Evolutionary conservation across 2,329 filamentous ascomycete genomes (phyloP), one percentile per base, ranked within the genome.

Genomic region (Microsporum audouinii): DNA sequence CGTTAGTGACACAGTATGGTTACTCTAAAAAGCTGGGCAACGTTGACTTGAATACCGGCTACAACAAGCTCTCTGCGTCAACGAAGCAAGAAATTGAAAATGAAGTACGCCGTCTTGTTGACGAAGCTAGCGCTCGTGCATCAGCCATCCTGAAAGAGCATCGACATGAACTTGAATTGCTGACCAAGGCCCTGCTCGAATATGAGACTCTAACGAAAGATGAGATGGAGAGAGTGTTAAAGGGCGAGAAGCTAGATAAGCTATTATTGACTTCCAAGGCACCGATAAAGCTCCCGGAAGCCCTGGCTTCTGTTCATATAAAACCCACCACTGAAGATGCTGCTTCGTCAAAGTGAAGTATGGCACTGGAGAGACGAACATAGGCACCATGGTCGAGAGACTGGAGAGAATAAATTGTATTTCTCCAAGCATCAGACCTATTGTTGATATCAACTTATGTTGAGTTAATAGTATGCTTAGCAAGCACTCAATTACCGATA

Each of bases 191-290:
- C 4, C 81, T 99, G 7, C 85, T 99, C 38, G 87, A 96, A 74
- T 97, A 96, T 73, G 94, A 99, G 79, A 96, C 91, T 0, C 77
- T 99, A 58, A 88, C 88, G 72, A 88, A 87, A 73, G 85, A 88
- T 2, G 94, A 99, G 74, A 95, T 97, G 65, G 85, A 91, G 73
- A 89, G 88, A 78, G 89, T 97, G 4, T 86, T 99, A 65, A 84
- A 83, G 59, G 94, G 94, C 39, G 90, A 96, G 76, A 87, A 88
- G 70, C 78, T 99, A 41, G 80, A 85, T 0, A 88, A 89, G 63
- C 75, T 89, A 8, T 58, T 82, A 80, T 63, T 23, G 74, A 79
- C 59, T 76, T 80, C 23, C 7, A 64, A 68, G 41, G 70, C 73
- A 6, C 84, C 83, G 1, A 84, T 91, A 72, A 86, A 88, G 69